Conservation (phyloP, 495 filamentous ascomycete species). For the Trichoderma parareesei region DNA sequence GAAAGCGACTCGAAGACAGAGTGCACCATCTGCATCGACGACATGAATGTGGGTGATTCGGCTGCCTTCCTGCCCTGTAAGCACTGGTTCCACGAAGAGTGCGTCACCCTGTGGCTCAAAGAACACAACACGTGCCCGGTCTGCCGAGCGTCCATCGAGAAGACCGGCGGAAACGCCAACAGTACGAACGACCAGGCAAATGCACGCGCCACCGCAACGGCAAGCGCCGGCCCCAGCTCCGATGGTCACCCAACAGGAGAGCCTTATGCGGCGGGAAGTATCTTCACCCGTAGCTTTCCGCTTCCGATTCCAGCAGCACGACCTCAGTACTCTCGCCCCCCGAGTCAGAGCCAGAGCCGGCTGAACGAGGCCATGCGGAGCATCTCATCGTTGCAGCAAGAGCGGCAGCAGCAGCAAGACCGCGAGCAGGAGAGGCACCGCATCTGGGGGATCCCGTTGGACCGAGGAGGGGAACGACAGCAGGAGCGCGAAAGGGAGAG, state of each 20-base stretch:
- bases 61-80: slow-evolving; percentile 76
- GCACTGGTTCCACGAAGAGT: slow-evolving; percentile 84
- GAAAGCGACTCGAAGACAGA: slow-evolving; percentile 55
- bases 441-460: background rate
- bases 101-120: slow-evolving; percentile 70
- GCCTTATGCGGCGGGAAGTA: background rate
- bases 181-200: slow-evolving; percentile 15
- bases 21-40: slow-evolving; percentile 91
- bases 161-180: slow-evolving; percentile 17
- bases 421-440: slow-evolving; percentile 8
- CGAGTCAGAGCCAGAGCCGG: slow-evolving; percentile 6
- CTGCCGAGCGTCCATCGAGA: slow-evolving; percentile 67
- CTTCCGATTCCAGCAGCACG: background rate
- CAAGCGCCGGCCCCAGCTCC: background rate
- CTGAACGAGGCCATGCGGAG: slow-evolving; percentile 10
- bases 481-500: background rate
- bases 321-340: background rate
- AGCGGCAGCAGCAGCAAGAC: slow-evolving; percentile 1
- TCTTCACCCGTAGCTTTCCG: background rate
- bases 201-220: background rate
- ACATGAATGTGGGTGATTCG: slow-evolving; percentile 64
- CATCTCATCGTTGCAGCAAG: background rate
- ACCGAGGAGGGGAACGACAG: background rate
- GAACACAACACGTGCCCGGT: slow-evolving; percentile 90
- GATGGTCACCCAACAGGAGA: too few species aligned